phyloP scores from a whole-genome alignment of 192 early-diverging fungal genomes.

The Coemansia reversa region DNA sequence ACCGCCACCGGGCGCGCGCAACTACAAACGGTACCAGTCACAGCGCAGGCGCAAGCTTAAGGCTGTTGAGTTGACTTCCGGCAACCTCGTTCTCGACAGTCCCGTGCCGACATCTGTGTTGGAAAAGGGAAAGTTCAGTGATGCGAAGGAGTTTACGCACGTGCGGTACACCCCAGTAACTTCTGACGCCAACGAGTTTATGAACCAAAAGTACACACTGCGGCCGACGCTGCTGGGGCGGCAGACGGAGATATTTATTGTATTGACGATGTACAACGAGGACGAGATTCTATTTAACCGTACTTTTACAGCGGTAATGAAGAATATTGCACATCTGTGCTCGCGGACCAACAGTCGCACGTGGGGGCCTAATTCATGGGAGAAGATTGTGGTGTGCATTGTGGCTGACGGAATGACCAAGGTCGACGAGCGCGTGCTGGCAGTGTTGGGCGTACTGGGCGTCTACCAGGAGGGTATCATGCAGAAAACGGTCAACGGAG shows the following conservation, averaged over 20 bases:
- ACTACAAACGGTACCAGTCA: slow-evolving; percentile 52
- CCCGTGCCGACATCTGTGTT: slow-evolving; percentile 65
- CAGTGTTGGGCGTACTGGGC: slow-evolving; percentile 81
- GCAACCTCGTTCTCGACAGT: slow-evolving; percentile 74
- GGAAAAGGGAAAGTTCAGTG: slow-evolving; percentile 47
- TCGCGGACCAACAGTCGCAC: slow-evolving; percentile 70
- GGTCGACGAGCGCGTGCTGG: slow-evolving; percentile 72
- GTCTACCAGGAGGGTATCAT: slow-evolving; percentile 70
- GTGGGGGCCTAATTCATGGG: slow-evolving; percentile 87
- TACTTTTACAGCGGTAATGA: slow-evolving; percentile 83
- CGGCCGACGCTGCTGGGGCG: slow-evolving; percentile 71
- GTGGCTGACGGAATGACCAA: slow-evolving; percentile 88
- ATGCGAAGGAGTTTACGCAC: slow-evolving; percentile 83
- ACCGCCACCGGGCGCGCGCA: slow-evolving; percentile 50
- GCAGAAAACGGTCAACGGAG: slow-evolving; percentile 66
- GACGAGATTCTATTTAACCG: slow-evolving; percentile 88
- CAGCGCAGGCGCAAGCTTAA: slow-evolving; percentile 50
- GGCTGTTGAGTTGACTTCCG: slow-evolving; percentile 64
- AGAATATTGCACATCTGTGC: slow-evolving; percentile 89
- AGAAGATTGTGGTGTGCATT: slow-evolving; percentile 91
- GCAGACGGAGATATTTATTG: slow-evolving; percentile 86
- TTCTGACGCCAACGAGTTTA: slow-evolving; percentile 84
- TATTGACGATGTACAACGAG: slow-evolving; percentile 93
- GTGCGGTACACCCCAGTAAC: slow-evolving; percentile 94
- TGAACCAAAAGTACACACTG: slow-evolving; percentile 69